Base-by-base conservation (phyloP, 441 rosid species). In the Viola pubescens region DNA sequence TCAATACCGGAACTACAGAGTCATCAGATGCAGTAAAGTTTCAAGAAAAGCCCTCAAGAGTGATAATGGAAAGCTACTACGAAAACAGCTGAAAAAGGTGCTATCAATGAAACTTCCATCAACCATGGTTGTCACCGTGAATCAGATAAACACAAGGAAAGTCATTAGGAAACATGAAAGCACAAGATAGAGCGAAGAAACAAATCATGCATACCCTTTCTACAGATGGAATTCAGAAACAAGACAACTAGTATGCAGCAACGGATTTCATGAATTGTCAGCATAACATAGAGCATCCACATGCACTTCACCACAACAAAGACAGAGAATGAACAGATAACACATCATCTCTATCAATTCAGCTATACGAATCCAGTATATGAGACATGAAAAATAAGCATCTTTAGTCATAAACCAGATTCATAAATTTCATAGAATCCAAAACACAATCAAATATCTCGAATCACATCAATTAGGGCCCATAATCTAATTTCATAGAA, bases 161-260 rank as follows among this genome's bases (percentile, higher is more conserved):
- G 59, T 63, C 66, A 74, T 61, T 76, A 52, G 75, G 78, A 78
- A 77, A 76, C 74, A 79, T 64, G 79, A 67, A 76, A 79, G 79
- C 77, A 57, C 44, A 11, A 45, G 7, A 37, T 40, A 41, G 12
- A 40, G 45, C 19, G 34, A 3, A 42, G 7, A 0, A 5, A 40
- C 9, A 42, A 54, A 34, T 48, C 52, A 47, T 3, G 48, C 11
- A 10, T 19, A 14, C 42, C 9, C 53, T 5, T 0, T 52, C 43
- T 41, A 52, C 41, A 44, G 39, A 10, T 19, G 26, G 41, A 65
- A 60, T 11, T 49, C 58, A 59, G 43, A 54, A 4, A 60, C 52
- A 9, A 7, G 10, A 56, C 55, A 14, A 50, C 8, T 34, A 58
- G 14, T 11, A 43, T 12, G 39, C 53, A 56, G 44, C 11, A 48